Evolutionary conservation across 2,329 filamentous ascomycete genomes (phyloP).

Genomic region (Colletotrichum godetiae): DNA sequence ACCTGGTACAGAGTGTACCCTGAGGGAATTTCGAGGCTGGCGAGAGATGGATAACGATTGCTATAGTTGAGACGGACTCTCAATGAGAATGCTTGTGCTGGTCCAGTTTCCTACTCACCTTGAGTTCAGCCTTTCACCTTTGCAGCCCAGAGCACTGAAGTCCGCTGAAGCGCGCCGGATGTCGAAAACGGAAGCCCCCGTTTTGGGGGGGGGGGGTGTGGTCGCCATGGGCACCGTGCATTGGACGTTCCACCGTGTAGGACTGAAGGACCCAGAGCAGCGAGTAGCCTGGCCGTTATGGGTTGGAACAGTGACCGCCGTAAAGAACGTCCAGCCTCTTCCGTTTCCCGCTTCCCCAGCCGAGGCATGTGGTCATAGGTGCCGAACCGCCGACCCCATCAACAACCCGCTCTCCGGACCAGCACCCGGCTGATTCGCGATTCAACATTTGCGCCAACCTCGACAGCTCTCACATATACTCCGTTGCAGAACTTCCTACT

Average conservation of each 20-base stretch:
- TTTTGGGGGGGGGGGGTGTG: constrained; percentile 12
- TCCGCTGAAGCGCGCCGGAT: constrained; percentile 31
- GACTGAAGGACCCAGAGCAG: not conserved
- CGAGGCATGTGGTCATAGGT: constrained; percentile 37
- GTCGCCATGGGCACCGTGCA: constrained; percentile 32
- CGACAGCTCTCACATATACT: not conserved
- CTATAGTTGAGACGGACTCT: constrained; percentile 13
- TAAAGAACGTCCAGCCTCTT: constrained; percentile 15
- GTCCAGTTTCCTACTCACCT: constrained; percentile 22
- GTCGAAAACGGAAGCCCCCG: constrained; percentile 30
- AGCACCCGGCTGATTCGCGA: not conserved
- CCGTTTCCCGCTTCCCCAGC: constrained; percentile 24
- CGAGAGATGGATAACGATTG: not conserved
- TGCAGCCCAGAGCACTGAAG: constrained; percentile 26
- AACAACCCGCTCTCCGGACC: not conserved
- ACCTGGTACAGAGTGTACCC: not conserved
- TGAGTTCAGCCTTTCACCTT: constrained; percentile 29
- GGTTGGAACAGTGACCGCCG: not conserved
- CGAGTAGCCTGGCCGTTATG: not conserved
- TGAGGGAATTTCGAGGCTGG: not conserved
- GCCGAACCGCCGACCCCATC: constrained; percentile 23
- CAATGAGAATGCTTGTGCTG: constrained; percentile 17
- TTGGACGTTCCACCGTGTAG: not conserved
- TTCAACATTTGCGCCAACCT: not conserved
- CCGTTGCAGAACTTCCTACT: not conserved